Percentiles rank a stretch among this genome's conserved stretches.
Evolutionary conservation across 2,329 filamentous ascomycete species (phyloP).

Genomic region (Pseudofabraea citricarpa): DNA sequence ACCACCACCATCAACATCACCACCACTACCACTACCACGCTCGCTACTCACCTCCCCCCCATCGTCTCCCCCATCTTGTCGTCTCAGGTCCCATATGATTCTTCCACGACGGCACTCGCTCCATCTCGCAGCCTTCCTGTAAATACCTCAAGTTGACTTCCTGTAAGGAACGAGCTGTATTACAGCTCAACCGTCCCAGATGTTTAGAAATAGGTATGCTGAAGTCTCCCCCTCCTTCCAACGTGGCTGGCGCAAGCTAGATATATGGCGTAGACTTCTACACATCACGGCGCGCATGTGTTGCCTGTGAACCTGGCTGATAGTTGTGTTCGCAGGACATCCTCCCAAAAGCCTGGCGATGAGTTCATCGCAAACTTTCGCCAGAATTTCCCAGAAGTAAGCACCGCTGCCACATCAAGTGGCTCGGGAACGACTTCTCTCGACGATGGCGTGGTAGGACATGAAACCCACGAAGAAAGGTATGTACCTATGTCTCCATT

Average conservation of each 20-base stretch:
- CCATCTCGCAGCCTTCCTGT: neutral
- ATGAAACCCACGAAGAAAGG: conserved; percentile 24
- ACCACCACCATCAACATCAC: neutral
- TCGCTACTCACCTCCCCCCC: neutral
- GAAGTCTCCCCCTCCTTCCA: no score
- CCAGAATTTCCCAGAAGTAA: conserved; percentile 73
- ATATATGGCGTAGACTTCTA: neutral
- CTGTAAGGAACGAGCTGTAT: conserved; percentile 14
- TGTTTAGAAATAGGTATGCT: conserved; percentile 32
- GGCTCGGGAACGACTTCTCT: conserved; percentile 30
- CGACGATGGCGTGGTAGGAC: conserved; percentile 15
- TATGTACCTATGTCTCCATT: conserved; percentile 10
- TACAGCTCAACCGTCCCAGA: conserved; percentile 18
- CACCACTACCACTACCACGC: neutral
- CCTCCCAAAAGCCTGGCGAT: conserved; percentile 77
- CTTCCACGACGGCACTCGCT: neutral
- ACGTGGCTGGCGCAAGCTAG: neutral
- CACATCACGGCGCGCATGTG: neutral
- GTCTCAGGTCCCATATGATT: neutral
- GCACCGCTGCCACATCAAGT: conserved; percentile 42
- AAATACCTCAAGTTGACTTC: conserved; percentile 6
- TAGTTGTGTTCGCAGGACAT: conserved; percentile 42
- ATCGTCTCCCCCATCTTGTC: neutral
- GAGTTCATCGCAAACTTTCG: conserved; percentile 82
- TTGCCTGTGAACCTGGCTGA: conserved; percentile 9